Evolutionary conservation across 768 basidiomycete genomes (phyloP).

Genomic region (Mycena galericulata): DNA sequence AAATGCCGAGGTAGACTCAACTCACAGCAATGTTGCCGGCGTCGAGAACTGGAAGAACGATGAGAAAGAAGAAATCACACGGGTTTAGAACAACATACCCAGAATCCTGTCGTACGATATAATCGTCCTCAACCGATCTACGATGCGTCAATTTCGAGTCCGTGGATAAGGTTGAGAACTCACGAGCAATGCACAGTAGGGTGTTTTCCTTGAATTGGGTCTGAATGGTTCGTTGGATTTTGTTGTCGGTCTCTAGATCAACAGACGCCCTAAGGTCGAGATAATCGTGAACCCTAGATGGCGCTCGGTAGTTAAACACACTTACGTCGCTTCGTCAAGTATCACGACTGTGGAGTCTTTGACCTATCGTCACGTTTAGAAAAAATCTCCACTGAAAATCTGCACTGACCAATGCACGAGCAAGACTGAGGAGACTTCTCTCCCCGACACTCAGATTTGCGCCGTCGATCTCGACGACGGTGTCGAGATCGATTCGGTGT

Average conservation of each 20-base stretch:
- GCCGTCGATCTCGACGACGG: constrained; percentile 82
- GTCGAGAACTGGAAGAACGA: constrained; percentile 62
- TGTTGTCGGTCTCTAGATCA: constrained; percentile 82
- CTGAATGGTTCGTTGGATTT: constrained; percentile 86
- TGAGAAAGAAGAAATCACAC: background rate
- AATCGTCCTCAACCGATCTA: constrained; percentile 83
- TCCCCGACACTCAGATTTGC: constrained; percentile 78
- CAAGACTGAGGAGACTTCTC: constrained; percentile 80
- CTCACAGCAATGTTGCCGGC: constrained; percentile 67
- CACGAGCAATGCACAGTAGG: constrained; percentile 82
- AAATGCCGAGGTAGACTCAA: background rate
- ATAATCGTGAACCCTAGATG: background rate
- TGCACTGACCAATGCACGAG: constrained; percentile 76
- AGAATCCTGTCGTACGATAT: constrained; percentile 79
- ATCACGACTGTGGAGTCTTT: constrained; percentile 81
- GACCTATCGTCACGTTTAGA: constrained; percentile 81
- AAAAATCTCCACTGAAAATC: constrained; percentile 73
- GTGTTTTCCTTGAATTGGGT: constrained; percentile 79
- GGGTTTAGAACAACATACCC: constrained; percentile 9
- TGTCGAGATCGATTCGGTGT: constrained; percentile 72
- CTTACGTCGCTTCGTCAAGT: constrained; percentile 80
- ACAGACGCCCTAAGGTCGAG: constrained; percentile 65
- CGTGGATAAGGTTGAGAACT: constrained; percentile 42
- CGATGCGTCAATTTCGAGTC: constrained; percentile 30
- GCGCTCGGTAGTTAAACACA: constrained; percentile 14